These are phyloP conservation scores for Wolfiporia cocos DNA, from an alignment of 1,284 basidiomycete species.

Conservation along the genomic window DNA sequence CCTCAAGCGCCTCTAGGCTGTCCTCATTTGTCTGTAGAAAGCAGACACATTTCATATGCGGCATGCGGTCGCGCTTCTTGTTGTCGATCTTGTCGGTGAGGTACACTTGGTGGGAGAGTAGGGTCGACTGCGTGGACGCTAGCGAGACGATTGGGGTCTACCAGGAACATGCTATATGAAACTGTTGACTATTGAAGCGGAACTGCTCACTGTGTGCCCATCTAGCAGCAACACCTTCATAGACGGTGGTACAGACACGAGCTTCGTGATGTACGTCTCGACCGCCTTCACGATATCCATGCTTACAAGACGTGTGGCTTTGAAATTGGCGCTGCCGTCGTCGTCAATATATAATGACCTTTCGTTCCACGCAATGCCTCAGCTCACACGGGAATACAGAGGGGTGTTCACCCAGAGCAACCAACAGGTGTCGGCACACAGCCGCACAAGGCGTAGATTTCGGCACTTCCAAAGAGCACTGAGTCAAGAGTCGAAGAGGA, in stretches of 20 bases:
- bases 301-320: no score
- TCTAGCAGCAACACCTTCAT: constrained; percentile 99
- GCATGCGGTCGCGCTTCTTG: constrained; percentile 80
- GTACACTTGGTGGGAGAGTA: constrained; percentile 96
- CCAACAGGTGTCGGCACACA: no score
- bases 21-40: constrained; percentile 81
- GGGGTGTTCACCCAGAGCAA: no score
- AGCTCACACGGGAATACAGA: no score
- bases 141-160: constrained; percentile 98
- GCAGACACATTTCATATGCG: constrained; percentile 95
- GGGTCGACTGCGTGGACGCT: constrained; percentile 89
- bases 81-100: constrained; percentile 98
- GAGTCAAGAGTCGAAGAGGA: no score
- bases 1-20: constrained; percentile 77
- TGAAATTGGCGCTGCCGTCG: no score
- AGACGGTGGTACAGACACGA: constrained; percentile 79
- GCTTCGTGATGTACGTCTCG: constrained; percentile 89
- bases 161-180: neutral
- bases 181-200: neutral
- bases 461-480: no score
- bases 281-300: constrained; percentile 98
- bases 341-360: no score
- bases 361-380: no score
- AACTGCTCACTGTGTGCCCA: constrained; percentile 76
- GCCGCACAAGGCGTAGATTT: no score